Percentiles rank a stretch among this genome's conserved stretches.
Conservation (phyloP, 73 alveolate genomes). For the Stentor coeruleus region DNA sequence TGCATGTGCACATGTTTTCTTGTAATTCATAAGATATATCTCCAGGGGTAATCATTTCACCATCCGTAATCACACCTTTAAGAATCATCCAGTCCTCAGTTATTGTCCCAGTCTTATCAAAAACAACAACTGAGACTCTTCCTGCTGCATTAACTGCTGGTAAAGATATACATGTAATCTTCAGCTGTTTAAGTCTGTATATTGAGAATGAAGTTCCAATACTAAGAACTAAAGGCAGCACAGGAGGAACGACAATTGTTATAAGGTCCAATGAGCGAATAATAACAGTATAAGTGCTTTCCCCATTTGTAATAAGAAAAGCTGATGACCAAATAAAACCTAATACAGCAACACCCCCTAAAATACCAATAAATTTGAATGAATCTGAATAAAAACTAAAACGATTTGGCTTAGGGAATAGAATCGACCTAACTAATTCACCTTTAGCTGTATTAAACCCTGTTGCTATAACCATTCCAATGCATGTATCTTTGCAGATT, state of each 20-base stretch:
- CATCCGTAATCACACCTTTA: conserved; percentile 50
- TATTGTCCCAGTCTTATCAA: conserved; percentile 98
- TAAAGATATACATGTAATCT: conserved; percentile 82
- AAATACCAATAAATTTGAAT: conserved; percentile 51
- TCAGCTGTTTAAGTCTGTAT: conserved; percentile 61
- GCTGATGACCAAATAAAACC: conserved; percentile 50
- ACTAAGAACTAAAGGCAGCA: conserved; percentile 65
- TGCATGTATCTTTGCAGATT: conserved; percentile 3
- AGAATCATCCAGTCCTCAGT: conserved; percentile 94
- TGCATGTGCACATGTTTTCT: conserved; percentile 83
- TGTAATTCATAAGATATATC: neutral
- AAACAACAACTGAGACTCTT: conserved; percentile 77
- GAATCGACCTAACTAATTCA: conserved; percentile 58
- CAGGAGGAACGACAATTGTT: conserved; percentile 82
- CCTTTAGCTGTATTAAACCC: conserved; percentile 72
- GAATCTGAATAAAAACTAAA: conserved; percentile 65
- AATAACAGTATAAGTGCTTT: neutral
- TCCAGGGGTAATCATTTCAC: neutral
- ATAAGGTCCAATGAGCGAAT: conserved; percentile 51
- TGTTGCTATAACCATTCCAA: conserved; percentile 59
- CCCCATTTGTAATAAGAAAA: conserved; percentile 35
- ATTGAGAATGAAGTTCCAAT: conserved; percentile 57
- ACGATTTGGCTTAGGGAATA: conserved; percentile 61
- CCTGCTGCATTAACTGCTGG: conserved; percentile 90
- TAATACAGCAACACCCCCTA: conserved; percentile 44